phyloP scores from a whole-genome alignment of 2,329 filamentous ascomycete genomes.

The Pestalotiopsis sp. region DNA sequence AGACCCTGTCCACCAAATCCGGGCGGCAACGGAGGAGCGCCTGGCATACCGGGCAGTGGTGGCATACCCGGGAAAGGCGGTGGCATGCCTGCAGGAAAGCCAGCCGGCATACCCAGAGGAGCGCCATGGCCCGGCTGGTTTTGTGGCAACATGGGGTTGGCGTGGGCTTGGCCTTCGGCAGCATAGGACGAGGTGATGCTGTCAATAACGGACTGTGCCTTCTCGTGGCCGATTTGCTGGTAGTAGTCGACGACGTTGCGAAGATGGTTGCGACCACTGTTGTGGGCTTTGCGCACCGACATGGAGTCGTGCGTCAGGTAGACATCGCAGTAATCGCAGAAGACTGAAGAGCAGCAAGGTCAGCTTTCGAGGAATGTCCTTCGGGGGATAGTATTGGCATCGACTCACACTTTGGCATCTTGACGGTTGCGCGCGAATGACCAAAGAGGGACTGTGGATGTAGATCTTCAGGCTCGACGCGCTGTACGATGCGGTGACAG shows the following conservation, averaged over 20 bases:
- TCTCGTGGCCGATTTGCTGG: slow-evolving; percentile 98
- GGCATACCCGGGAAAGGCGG: slow-evolving; percentile 11
- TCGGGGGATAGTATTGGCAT: slow-evolving; percentile 14
- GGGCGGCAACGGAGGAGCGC: slow-evolving; percentile 8
- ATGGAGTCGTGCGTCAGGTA: slow-evolving; percentile 99
- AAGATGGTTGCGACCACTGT: slow-evolving; percentile 92
- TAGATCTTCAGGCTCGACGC: not conserved
- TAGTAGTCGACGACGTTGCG: slow-evolving; percentile 99
- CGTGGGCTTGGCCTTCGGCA: slow-evolving; percentile 84
- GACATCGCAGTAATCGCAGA: slow-evolving; percentile 99
- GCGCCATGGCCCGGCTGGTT: slow-evolving; percentile 60
- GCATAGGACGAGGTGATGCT: slow-evolving; percentile 96
- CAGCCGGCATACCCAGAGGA: slow-evolving; percentile 47
- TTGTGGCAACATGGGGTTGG: slow-evolving; percentile 80
- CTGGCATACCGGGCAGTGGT: slow-evolving; percentile 39
- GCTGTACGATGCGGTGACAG: not conserved
- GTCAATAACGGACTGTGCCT: slow-evolving; percentile 97
- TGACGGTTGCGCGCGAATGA: slow-evolving; percentile 34
- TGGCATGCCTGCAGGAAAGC: slow-evolving; percentile 44
- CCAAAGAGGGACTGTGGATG: not conserved
- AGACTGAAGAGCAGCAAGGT: slow-evolving; percentile 54
- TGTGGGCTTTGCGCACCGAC: slow-evolving; percentile 99
- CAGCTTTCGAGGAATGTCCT: slow-evolving; percentile 35
- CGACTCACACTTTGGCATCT: slow-evolving; percentile 86
- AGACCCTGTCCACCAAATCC: slow-evolving; percentile 35